Evolutionary conservation across 805 yeast species (phyloP), one percentile per base, ranked within the genome.

Genomic region (Candida fluviatilis): DNA sequence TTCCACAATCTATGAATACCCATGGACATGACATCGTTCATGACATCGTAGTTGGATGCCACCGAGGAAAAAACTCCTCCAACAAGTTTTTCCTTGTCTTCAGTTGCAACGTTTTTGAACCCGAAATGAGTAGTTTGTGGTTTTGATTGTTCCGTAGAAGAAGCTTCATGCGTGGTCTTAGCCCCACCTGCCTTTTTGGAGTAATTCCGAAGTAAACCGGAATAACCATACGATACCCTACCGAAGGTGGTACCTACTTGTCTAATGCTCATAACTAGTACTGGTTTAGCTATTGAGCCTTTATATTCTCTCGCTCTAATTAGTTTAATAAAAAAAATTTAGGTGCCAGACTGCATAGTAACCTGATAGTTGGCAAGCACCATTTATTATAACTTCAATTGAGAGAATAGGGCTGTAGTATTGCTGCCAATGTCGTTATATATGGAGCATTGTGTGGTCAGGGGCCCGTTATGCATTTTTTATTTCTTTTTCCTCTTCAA

Each of bases 11-110:
- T 75, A 60, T 93, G 99, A 34, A 93, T 75, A 30, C 99, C 99
- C 59, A 90, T 60, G 5, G 96, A 87, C 99, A 93, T 93, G 31
- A 88, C 95, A 64, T 93, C 99, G 66, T 93, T 93, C 99, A 93
- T 93, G 36, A 88, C 72, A 65, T 93, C 99, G 61, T 93, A 93
- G 39, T 80, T 89, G 25, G 89, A 78, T 3, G 99, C 99, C 28
- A 93, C 99, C 4, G 95, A 85, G 4, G 95, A 84, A 60, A 93
- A 93, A 18, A 93, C 98, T 18, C 82, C 82, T 35, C 86, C 84
- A n/a, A 68, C 95, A 35, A 87, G 62, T 50, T 80, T 76, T 58
- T 91, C 95, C 64, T 91, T 91, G 46, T 87, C 85, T 19, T 76
- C 77, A 43, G 75, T 78, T 15, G 82, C 78, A 18, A 93, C 95